Percentiles rank a stretch among this genome's conserved stretches.
Evolutionary conservation across 208 protist species (phyloP).

Genomic region (Crithidia bombi): DNA sequence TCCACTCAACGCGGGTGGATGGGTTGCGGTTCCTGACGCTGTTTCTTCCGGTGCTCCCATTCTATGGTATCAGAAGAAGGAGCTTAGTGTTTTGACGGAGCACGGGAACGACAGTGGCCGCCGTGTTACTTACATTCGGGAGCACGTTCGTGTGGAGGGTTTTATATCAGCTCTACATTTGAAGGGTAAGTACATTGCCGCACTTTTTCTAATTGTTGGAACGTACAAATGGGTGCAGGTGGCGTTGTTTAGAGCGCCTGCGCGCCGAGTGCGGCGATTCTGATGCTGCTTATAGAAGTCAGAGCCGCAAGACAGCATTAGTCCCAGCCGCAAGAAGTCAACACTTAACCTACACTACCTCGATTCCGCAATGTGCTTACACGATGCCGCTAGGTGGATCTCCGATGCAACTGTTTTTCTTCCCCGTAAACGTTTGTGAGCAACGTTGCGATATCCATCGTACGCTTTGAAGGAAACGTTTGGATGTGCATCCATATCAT

Average conservation of each 20-base stretch:
- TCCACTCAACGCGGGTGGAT: conserved; percentile 35
- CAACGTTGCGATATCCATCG: too few species aligned
- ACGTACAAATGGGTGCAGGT: conserved; percentile 59
- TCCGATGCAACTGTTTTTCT: too few species aligned
- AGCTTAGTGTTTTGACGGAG: conserved; percentile 12
- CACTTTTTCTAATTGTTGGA: conserved; percentile 52
- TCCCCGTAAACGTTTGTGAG: too few species aligned
- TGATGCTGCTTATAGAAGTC: not conserved
- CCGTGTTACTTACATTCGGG: conserved; percentile 11
- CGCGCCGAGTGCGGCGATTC: conserved; percentile 26
- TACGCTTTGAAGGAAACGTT: too few species aligned
- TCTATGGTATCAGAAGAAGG: conserved; percentile 19
- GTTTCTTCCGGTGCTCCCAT: not conserved
- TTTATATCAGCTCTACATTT: conserved; percentile 17
- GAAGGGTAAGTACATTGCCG: conserved; percentile 54
- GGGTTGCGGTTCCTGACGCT: conserved; percentile 17
- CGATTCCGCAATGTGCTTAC: too few species aligned
- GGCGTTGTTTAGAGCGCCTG: conserved; percentile 12
- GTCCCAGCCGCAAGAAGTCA: too few species aligned
- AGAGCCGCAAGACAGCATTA: too few species aligned
- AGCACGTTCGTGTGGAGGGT: conserved; percentile 1
- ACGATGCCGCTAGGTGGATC: too few species aligned
- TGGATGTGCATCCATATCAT: too few species aligned
- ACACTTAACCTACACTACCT: too few species aligned
- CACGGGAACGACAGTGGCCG: not conserved